These are phyloP conservation scores for Psilocybe subaeruginosa DNA, from an alignment of 768 basidiomycete species.

Conservation along the genomic window DNA sequence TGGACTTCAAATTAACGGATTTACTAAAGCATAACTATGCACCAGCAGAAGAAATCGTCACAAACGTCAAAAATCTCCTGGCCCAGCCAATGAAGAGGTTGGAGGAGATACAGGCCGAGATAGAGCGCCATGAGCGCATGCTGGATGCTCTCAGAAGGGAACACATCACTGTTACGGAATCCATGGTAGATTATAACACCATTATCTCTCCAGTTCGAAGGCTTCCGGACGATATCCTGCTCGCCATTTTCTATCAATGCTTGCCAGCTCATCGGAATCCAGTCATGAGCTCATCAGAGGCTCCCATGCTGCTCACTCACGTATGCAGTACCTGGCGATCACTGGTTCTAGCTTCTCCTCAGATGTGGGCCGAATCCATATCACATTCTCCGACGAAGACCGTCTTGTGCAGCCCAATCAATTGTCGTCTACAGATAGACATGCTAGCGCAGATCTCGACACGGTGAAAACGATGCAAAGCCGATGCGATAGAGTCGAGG, in stretches of 20 bases:
- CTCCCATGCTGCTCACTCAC: background rate
- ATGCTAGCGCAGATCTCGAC: background rate
- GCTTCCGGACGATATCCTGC: background rate
- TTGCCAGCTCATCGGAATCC: background rate
- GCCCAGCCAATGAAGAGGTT: background rate
- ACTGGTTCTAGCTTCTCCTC: background rate
- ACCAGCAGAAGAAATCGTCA: background rate
- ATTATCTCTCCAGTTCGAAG: background rate
- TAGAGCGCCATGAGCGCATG: background rate
- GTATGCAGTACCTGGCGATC: background rate
- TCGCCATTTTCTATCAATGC: background rate
- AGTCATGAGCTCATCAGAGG: background rate
- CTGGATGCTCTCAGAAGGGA: background rate
- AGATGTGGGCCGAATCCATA: background rate
- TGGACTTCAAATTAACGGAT: background rate
- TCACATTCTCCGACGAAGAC: background rate
- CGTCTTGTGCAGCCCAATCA: too few relatives aligned
- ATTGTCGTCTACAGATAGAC: background rate
- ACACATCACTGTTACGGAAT: background rate
- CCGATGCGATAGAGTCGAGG: background rate
- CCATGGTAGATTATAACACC: background rate
- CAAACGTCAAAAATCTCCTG: background rate
- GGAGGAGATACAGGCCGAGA: background rate
- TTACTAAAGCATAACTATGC: background rate
- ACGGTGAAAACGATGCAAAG: background rate